Percentiles rank a stretch among this genome's conserved stretches.
Evolutionary conservation across 208 protist species (phyloP).

Genomic region (Leishmania martiniquensis): DNA sequence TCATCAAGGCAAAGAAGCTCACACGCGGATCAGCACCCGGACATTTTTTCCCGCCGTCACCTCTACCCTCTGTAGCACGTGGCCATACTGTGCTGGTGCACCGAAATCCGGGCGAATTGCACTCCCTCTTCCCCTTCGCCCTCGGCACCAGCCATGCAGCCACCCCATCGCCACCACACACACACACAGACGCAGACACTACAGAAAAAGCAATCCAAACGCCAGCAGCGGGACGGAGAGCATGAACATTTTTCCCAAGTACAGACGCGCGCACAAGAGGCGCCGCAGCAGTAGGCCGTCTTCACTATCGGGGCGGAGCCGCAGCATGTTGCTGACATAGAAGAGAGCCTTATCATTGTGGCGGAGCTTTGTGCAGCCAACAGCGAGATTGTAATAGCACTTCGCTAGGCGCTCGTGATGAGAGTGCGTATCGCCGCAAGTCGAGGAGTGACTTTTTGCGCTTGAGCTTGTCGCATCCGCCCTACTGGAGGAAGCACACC

Average conservation of each 20-base stretch:
- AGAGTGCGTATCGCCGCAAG: neutral
- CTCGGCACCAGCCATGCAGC: neutral
- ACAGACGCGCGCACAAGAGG: slow-evolving; percentile 15
- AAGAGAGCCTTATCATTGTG: slow-evolving; percentile 57
- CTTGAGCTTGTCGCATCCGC: neutral
- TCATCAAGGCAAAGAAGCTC: no score
- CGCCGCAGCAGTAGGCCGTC: slow-evolving; percentile 43
- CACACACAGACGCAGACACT: no score
- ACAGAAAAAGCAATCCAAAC: slow-evolving; percentile 15
- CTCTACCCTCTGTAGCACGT: neutral
- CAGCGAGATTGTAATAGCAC: slow-evolving; percentile 70
- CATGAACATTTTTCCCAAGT: neutral
- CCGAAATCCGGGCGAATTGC: neutral
- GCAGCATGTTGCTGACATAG: slow-evolving; percentile 61
- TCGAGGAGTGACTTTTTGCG: neutral
- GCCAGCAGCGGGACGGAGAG: slow-evolving; percentile 1
- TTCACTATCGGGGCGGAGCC: slow-evolving; percentile 45
- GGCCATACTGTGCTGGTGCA: neutral
- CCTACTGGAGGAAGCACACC: slow-evolving; percentile 9
- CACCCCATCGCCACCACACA: neutral
- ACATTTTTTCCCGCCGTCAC: no score
- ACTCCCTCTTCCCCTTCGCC: neutral
- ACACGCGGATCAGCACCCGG: neutral
- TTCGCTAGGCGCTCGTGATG: slow-evolving; percentile 13
- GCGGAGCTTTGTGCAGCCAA: slow-evolving; percentile 80